phyloP scores from a whole-genome alignment of 495 filamentous ascomycete genomes.

The Penicillium egyptiacum region DNA sequence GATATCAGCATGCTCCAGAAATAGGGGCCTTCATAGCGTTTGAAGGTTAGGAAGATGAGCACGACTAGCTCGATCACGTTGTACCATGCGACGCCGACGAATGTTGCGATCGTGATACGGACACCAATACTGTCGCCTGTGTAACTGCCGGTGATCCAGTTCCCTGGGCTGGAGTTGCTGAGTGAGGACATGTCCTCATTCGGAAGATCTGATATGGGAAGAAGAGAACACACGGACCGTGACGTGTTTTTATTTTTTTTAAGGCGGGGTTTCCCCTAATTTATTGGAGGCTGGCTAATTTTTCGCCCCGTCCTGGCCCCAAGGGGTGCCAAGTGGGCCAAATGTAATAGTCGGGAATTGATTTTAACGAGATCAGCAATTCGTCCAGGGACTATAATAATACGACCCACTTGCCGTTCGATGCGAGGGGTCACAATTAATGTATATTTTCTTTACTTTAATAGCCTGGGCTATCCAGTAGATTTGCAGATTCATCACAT shows the following conservation, averaged over 20 bases:
- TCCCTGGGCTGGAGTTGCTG: slow-evolving; percentile 26
- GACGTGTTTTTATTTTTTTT: slow-evolving; percentile 6
- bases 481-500: not conserved
- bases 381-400: not conserved
- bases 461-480: no score
- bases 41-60: slow-evolving; percentile 45
- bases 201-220: not conserved
- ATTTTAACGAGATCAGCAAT: not conserved
- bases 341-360: not conserved
- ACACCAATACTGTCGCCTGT: slow-evolving; percentile 27
- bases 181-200: slow-evolving; percentile 22
- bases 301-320: slow-evolving; percentile 10
- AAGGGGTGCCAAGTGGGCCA: slow-evolving; percentile 12
- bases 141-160: slow-evolving; percentile 34
- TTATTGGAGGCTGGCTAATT: slow-evolving; percentile 1
- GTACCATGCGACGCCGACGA: slow-evolving; percentile 39
- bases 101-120: slow-evolving; percentile 40
- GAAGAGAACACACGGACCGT: slow-evolving; percentile 5
- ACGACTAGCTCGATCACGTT: slow-evolving; percentile 42
- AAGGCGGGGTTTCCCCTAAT: slow-evolving; percentile 10
- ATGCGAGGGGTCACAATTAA: not conserved
- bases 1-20: slow-evolving; percentile 44
- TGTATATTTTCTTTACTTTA: not conserved
- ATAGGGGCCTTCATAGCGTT: slow-evolving; percentile 40
- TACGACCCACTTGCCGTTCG: slow-evolving; percentile 8